Conservation (phyloP, 768 basidiomycete species). For the Pisolithus tinctorius region DNA sequence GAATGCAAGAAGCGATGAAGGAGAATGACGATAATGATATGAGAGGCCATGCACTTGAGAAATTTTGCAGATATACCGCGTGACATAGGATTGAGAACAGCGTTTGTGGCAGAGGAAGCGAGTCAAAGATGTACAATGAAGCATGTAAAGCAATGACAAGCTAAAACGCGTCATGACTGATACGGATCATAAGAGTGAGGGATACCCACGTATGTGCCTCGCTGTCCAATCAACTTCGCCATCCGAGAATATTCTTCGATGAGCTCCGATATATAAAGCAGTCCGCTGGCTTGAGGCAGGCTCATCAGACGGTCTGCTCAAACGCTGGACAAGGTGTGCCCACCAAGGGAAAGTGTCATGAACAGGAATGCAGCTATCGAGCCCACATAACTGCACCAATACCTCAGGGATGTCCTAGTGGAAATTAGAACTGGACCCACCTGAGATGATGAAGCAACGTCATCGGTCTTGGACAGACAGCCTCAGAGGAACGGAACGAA, state of each 20-base stretch:
- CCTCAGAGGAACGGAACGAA: neutral
- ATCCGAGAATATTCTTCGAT: conserved; percentile 88
- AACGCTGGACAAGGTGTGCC: conserved; percentile 16
- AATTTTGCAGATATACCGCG: conserved; percentile 87
- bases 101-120: conserved; percentile 69
- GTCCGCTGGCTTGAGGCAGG: conserved; percentile 66
- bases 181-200: neutral
- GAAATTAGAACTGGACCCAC: conserved; percentile 27
- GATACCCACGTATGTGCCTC: conserved; percentile 79
- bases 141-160: conserved; percentile 72
- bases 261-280: conserved; percentile 89
- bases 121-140: conserved; percentile 72
- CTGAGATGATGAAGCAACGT: conserved; percentile 56
- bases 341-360: conserved; percentile 87
- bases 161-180: conserved; percentile 34
- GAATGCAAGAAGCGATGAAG: conserved; percentile 78
- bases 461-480: conserved; percentile 28
- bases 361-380: conserved; percentile 76
- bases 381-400: conserved; percentile 57
- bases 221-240: conserved; percentile 78
- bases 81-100: conserved; percentile 82
- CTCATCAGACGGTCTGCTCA: conserved; percentile 4
- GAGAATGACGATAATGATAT: conserved; percentile 82
- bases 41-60: conserved; percentile 83
- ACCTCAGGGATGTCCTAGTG: neutral